A percentile compares a stretch with the other conserved stretches of the same genome.
These are phyloP conservation scores for Urtica urens DNA, from an alignment of 306 rosid genomes.

Conservation along the genomic window DNA sequence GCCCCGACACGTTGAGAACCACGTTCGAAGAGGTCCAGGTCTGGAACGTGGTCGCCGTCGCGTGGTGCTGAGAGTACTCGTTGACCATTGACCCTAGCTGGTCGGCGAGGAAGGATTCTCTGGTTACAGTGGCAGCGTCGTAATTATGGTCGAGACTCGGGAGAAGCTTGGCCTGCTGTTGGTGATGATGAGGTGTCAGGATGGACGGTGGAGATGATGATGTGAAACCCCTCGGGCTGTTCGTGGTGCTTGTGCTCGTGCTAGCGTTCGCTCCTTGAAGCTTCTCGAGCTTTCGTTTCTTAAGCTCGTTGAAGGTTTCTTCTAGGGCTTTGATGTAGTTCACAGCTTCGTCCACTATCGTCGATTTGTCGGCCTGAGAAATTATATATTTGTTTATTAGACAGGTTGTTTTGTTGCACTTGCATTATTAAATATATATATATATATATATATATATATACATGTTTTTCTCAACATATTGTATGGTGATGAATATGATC, in stretches of 20 bases:
- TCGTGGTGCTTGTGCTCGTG: background rate
- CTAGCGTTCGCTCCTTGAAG: slow-evolving; percentile 4
- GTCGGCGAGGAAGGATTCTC: slow-evolving; percentile 26
- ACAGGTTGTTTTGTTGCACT: too few relatives aligned
- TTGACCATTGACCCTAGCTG: slow-evolving; percentile 18
- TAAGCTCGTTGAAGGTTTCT: slow-evolving; percentile 26
- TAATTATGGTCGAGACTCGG: background rate
- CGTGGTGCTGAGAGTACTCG: background rate
- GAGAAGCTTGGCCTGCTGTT: slow-evolving; percentile 1
- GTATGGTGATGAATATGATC: too few relatives aligned
- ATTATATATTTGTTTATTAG: background rate
- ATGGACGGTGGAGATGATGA: background rate
- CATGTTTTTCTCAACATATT: too few relatives aligned
- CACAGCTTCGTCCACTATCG: slow-evolving; percentile 68
- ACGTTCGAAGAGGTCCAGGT: slow-evolving; percentile 46
- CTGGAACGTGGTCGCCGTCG: too few relatives aligned
- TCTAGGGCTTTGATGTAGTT: slow-evolving; percentile 34
- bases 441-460: background rate
- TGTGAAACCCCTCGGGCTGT: background rate
- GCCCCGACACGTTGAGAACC: slow-evolving; percentile 39
- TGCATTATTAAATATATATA: too few relatives aligned
- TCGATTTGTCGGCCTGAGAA: slow-evolving; percentile 46
- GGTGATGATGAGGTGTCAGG: background rate
- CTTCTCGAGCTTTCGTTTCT: slow-evolving; percentile 41
- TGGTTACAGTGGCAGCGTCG: slow-evolving; percentile 7